Conservation (phyloP, 805 yeast genomes). For the Cyberlindnera meyerae region DNA sequence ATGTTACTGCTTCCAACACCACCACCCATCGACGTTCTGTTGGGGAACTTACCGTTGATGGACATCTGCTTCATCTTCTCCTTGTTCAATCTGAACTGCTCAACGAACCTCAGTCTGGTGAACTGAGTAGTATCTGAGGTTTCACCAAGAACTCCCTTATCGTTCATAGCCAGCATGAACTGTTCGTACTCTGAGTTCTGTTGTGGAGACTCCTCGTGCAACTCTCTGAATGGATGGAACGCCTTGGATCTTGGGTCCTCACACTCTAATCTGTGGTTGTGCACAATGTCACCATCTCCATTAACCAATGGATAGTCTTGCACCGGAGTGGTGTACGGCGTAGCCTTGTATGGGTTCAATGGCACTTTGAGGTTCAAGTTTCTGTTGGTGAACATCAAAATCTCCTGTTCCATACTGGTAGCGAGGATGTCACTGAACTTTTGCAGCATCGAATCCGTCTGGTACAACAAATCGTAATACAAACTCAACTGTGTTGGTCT, state of each 20-base stretch:
- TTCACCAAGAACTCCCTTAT: conserved; percentile 34
- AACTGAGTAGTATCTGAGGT: conserved; percentile 52
- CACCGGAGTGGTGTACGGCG: conserved; percentile 41
- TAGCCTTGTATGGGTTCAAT: conserved; percentile 55
- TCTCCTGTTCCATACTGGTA: conserved; percentile 82
- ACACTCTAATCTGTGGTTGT: conserved; percentile 38
- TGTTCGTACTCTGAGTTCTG: conserved; percentile 86
- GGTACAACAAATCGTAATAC: conserved; percentile 80
- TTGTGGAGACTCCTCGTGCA: conserved; percentile 67
- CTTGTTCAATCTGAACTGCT: conserved; percentile 71
- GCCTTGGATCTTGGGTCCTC: conserved; percentile 33
- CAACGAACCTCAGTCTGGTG: conserved; percentile 81
- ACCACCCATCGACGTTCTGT: conserved; percentile 11
- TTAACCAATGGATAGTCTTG: conserved; percentile 37
- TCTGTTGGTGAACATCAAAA: conserved; percentile 71
- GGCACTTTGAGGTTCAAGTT: conserved; percentile 73
- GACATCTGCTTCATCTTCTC: conserved; percentile 46
- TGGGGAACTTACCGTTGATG: conserved; percentile 25
- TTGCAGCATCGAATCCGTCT: conserved; percentile 66
- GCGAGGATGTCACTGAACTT: conserved; percentile 76
- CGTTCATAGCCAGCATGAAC: conserved; percentile 69
- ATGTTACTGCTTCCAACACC: conserved; percentile 15
- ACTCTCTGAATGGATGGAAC: conserved; percentile 39
- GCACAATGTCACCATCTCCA: conserved; percentile 28
- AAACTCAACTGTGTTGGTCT: conserved; percentile 76